Evolutionary conservation across 2,329 filamentous ascomycete genomes (phyloP).

Genomic region (Colletotrichum eremochloae): DNA sequence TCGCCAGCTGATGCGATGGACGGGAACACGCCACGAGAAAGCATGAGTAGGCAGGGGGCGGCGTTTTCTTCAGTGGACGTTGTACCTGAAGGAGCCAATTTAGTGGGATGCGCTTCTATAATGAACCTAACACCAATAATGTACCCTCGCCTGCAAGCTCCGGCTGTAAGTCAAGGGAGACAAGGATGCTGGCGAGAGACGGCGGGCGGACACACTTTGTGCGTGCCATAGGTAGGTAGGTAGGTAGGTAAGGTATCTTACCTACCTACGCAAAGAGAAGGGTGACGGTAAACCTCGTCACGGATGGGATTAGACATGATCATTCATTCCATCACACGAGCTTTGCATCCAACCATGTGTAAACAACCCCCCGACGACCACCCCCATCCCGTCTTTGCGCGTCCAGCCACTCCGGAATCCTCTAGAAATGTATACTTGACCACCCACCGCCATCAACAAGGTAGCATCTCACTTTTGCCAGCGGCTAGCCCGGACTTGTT

Average conservation of each 20-base stretch:
- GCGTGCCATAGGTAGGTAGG: not conserved
- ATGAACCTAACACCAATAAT: not conserved
- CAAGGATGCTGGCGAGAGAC: not conserved
- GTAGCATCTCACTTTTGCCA: not conserved
- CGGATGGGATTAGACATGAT: not conserved
- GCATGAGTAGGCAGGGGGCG: not conserved
- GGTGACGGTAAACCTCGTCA: not conserved
- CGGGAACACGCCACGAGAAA: not conserved
- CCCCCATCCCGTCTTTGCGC: not conserved
- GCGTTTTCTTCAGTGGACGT: constrained; percentile 37
- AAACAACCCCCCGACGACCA: not conserved
- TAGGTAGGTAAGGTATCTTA: not conserved
- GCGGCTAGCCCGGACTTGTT: not conserved
- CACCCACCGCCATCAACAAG: constrained; percentile 5
- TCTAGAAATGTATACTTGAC: constrained; percentile 20
- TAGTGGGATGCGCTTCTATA: not conserved
- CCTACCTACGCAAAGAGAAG: not conserved
- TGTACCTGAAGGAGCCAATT: constrained; percentile 13
- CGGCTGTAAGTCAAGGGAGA: not conserved
- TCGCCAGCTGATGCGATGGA: not conserved
- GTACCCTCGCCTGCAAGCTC: not conserved
- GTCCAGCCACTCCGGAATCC: constrained; percentile 17
- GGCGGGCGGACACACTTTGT: not conserved
- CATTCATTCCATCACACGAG: not conserved
- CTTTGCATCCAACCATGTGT: not conserved